Conservation (phyloP, 345 rosid species). For the Zanthoxylum bungeanum region DNA sequence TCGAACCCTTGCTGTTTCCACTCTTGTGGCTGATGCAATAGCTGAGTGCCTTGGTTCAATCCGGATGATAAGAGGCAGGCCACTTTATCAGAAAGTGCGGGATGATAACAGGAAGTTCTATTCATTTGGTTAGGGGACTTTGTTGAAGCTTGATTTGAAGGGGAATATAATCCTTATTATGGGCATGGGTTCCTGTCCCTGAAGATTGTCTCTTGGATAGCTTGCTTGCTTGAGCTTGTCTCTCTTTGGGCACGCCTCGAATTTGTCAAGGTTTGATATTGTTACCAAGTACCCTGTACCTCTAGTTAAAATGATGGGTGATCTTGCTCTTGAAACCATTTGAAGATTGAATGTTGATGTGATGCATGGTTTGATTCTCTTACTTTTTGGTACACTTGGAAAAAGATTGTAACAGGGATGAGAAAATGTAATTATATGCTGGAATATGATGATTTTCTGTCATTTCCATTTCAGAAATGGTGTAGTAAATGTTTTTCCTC, state of each 20-base stretch:
- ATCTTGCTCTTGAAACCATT: slow-evolving; percentile 51
- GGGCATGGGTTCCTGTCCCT: slow-evolving; percentile 71
- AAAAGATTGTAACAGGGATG: not conserved
- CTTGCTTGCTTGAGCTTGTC: slow-evolving; percentile 38
- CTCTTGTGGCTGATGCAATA: slow-evolving; percentile 41
- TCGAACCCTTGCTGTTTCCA: slow-evolving; percentile 45
- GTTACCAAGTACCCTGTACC: slow-evolving; percentile 59
- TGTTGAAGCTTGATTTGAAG: slow-evolving; percentile 52
- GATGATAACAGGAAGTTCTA: slow-evolving; percentile 45
- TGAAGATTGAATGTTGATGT: slow-evolving; percentile 4
- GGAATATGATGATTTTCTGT: not conserved
- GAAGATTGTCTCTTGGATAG: slow-evolving; percentile 44
- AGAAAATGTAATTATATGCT: not conserved
- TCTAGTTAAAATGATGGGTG: slow-evolving; percentile 48
- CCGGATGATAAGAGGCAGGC: slow-evolving; percentile 61
- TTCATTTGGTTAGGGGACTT: slow-evolving; percentile 62
- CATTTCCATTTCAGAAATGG: not conserved
- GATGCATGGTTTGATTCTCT: too few relatives aligned
- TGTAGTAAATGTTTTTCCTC: too few relatives aligned
- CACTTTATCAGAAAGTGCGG: slow-evolving; percentile 50
- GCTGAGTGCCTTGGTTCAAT: slow-evolving; percentile 65
- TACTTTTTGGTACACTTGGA: not conserved
- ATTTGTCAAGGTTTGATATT: slow-evolving; percentile 44
- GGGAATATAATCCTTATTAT: slow-evolving; percentile 52
- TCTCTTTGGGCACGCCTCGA: slow-evolving; percentile 47